Base-by-base conservation (phyloP, 306 rosid species). In the Calophaca sinica region DNA sequence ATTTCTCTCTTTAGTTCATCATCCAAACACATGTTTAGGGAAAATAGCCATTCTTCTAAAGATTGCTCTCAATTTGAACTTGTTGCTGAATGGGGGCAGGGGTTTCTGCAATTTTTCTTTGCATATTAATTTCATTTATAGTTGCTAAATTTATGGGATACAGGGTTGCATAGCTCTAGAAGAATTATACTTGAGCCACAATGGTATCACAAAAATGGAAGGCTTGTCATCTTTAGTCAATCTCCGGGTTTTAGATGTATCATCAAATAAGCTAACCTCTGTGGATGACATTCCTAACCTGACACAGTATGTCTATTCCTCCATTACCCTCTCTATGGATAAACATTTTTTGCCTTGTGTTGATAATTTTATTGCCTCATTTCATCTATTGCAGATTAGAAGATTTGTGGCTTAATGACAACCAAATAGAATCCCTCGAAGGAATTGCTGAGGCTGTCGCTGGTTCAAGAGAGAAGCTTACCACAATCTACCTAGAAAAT, bases 381-480 rank as follows among this genome's bases (percentile, higher is more conserved):
- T 31, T 70, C 12, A 72, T 70, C 79, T 54, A 58, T 71, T 80
- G 44, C 84, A 92, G 99, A 80, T 84, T 96, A 72, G 98, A 96
- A 85, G 99, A 96, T 84, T 80, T 96, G 31, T 94, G 98, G 98
- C 92, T 96, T 75, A 96, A 96, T 53, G 97, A 96, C 87, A 96
- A 92, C 84, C 90, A 79, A 67, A 85, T 96, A 80, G 96, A 83
- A 79, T 83, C 91, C 64, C 84, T 90, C 6, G 90, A 92, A 62
- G 84, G 87, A 58, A 36, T 92, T 69, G 84, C 85, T 33, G 86
- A 89, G 87, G 96, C 86, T 65, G 96, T 89, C 70, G 80, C 79
- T 72, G 97, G 98, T 75, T 96, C 98, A 46, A 86, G 68, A 86
- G 89, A 92, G 80, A 90, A 90, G 85, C 96, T 90, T 69, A 75